Evolutionary conservation across 805 yeast genomes (phyloP).

Genomic region (Yarrowia phangngaensis): DNA sequence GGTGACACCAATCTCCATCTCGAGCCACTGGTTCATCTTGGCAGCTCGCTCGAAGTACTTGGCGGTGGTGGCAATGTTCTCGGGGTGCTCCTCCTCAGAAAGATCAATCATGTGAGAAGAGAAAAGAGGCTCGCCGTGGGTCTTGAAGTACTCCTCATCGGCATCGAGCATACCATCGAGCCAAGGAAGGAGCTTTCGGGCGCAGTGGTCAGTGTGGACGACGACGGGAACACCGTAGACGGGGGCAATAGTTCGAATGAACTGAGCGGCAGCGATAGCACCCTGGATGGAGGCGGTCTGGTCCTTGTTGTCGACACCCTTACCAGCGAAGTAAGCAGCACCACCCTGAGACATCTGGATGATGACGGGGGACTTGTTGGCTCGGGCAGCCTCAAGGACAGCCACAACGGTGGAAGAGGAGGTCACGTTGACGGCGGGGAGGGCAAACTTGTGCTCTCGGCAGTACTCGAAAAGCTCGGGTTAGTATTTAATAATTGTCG

Average conservation of each 20-base stretch:
- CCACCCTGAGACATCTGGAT: conserved; percentile 98
- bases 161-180: conserved; percentile 96
- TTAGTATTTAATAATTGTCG: neutral
- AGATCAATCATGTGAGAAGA: conserved; percentile 98
- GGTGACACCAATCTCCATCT: conserved; percentile 99
- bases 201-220: conserved; percentile 98
- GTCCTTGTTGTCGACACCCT: conserved; percentile 91
- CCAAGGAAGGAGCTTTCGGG: conserved; percentile 97
- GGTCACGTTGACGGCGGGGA: conserved; percentile 98
- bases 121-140: conserved; percentile 91
- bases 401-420: conserved; percentile 96
- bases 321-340: conserved; percentile 99
- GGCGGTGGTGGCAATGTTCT: conserved; percentile 90
- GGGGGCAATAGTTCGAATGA: conserved; percentile 95
- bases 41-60: conserved; percentile 93
- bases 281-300: conserved; percentile 94
- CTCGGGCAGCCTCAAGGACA: conserved; percentile 96
- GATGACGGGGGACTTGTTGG: conserved; percentile 89
- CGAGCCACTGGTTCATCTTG: conserved; percentile 94
- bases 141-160: conserved; percentile 85
- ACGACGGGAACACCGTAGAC: conserved; percentile 94
- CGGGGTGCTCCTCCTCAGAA: conserved; percentile 94
- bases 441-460: conserved; percentile 88
- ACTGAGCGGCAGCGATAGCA: conserved; percentile 95
- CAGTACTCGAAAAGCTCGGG: conserved; percentile 71